Conservation (phyloP, 805 yeast genomes). For the Wickerhamiella slavikovae region DNA sequence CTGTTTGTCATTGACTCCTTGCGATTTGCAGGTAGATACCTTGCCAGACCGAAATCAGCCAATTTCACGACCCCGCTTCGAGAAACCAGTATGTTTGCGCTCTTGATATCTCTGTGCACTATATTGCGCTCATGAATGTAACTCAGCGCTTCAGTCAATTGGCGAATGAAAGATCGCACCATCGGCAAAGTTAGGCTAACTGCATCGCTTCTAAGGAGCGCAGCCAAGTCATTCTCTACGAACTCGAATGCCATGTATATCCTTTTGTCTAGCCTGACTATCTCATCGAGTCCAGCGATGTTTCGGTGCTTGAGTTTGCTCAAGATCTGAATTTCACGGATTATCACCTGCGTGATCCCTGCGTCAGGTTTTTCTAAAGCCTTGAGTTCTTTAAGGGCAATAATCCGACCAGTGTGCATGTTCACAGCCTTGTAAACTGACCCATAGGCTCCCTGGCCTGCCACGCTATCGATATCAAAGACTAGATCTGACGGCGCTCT, state of each 20-base stretch:
- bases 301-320: conserved; percentile 70
- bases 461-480: too few relatives aligned
- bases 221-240: conserved; percentile 83
- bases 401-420: conserved; percentile 39
- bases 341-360: conserved; percentile 91
- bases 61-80: conserved; percentile 57
- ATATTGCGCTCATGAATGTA: conserved; percentile 46
- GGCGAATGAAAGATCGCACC: conserved; percentile 60
- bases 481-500: conserved; percentile 47
- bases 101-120: conserved; percentile 81
- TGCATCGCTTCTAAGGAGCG: conserved; percentile 59
- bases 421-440: conserved; percentile 81
- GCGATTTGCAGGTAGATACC: conserved; percentile 14
- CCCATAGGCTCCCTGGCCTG: conserved; percentile 98
- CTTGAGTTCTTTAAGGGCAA: conserved; percentile 73
- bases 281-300: conserved; percentile 64
- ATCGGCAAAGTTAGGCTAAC: conserved; percentile 42
- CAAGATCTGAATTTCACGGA: conserved; percentile 70
- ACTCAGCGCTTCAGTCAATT: conserved; percentile 56
- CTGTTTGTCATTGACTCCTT: conserved; percentile 78
- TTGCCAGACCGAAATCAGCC: conserved; percentile 92
- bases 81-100: conserved; percentile 75
- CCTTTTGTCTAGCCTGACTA: conserved; percentile 59
- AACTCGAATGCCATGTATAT: conserved; percentile 86
- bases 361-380: conserved; percentile 79